phyloP scores from a whole-genome alignment of 2,329 filamentous ascomycete genomes.

The Fusarium annulatum region DNA sequence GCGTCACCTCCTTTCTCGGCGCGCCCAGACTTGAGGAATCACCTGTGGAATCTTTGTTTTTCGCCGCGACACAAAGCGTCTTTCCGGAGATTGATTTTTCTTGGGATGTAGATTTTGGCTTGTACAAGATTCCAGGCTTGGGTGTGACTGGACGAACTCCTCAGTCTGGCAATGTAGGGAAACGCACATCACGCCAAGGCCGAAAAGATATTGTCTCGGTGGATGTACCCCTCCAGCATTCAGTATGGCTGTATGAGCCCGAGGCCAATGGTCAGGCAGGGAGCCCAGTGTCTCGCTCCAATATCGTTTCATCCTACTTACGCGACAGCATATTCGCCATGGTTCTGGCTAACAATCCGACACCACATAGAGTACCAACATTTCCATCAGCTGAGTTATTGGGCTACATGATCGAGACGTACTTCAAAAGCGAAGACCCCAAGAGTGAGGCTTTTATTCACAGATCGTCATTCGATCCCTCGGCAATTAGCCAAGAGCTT shows the following conservation, averaged over 20 bases:
- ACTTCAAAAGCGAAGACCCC: constrained; percentile 32
- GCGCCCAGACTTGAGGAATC: constrained; percentile 25
- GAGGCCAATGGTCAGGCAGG: constrained; percentile 20
- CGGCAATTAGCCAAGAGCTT: constrained; percentile 27
- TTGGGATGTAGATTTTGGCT: constrained; percentile 37
- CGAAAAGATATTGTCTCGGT: constrained; percentile 25
- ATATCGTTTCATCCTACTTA: constrained; percentile 21
- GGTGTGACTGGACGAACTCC: constrained; percentile 18
- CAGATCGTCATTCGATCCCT: constrained; percentile 33
- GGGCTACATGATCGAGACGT: constrained; percentile 33
- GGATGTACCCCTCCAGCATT: constrained; percentile 12
- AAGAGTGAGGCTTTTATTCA: constrained; percentile 38
- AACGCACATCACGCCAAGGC: constrained; percentile 25
- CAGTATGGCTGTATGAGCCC: constrained; percentile 33
- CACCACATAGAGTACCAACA: constrained; percentile 32
- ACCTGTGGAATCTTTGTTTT: constrained; percentile 28
- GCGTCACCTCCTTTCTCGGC: constrained; percentile 26
- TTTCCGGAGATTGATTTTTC: constrained; percentile 38
- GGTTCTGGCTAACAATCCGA: constrained; percentile 39
- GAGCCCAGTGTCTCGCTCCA: background rate
- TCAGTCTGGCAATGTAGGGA: constrained; percentile 26
- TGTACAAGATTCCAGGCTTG: constrained; percentile 23
- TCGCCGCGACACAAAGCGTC: constrained; percentile 18
- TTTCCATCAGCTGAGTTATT: constrained; percentile 42
- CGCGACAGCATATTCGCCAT: constrained; percentile 42